Evolutionary conservation across 306 rosid genomes (phyloP), one percentile per base, ranked within the genome.

Genomic region (Pachyrhizus erosus): DNA sequence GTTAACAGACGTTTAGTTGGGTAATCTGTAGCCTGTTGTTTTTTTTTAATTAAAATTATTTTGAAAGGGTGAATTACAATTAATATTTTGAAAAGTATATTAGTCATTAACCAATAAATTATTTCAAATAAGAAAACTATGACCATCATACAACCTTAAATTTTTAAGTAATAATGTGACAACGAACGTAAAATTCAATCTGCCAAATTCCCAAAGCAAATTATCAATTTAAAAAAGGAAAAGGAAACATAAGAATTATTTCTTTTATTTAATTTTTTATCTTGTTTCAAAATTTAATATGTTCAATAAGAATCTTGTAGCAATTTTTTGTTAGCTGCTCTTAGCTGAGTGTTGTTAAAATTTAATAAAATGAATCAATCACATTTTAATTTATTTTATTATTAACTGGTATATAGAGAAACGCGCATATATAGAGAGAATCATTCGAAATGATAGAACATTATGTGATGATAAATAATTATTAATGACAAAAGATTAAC

Each of bases 401-500:
- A n/a, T 10, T 21, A 69, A 21, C 20, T 67, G 31, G 1, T n/a
- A 65, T 17, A 34, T 17, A 33, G 6, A 31, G 40, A 11, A 1
- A 29, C 18, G 7, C 9, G 18, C 0, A 27, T 26, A 29, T 33
- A 7, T 0, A 10, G 3, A 18, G 18, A 69, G 18, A 42, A 69
- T 69, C 2, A 70, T 24, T 70, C 0, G 21, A 24, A 43, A 70
- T 43, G 39, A 70, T 12, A 7, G 33, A 70, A 70, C 14, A 43
- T 70, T 70, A 43, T 43, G n/a, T 12, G 23, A 70, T 7, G 20
- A 43, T 24, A 43, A 43, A 43, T 24, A 70, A 70, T 43, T 23
- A 24, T 43, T 70, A 42, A 70, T 42, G 75, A 70, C 13, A 70
- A 43, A 70, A 43, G 55, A 23, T 42, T 21, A 70, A 70, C 14